Base-by-base conservation (phyloP, 2,329 filamentous ascomycete species). In the Erysiphe neolycopersici region DNA sequence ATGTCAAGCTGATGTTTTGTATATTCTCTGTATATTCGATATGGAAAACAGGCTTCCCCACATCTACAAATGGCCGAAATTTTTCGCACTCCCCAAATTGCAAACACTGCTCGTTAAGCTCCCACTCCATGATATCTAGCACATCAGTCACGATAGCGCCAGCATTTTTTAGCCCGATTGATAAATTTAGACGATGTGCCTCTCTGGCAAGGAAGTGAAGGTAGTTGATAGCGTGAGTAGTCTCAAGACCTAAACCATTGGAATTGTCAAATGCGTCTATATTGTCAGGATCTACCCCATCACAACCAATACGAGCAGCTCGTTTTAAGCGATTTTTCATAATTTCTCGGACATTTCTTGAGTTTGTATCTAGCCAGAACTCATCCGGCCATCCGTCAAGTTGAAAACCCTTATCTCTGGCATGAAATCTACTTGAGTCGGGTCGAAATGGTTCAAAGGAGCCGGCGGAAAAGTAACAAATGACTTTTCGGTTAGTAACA, bases 381-480 rank as follows among this genome's bases (percentile, higher is more conserved):
- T 83, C 78, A 37, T 68, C 69, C 0, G 62, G 62, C 76, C 78
- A 82, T 4, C 69, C 75, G 11, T 70, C 62, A 5, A 82, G 59
- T 5, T 58, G 57, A 3, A 64, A 63, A 17, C 76, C 77, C 37
- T 73, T 55, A 49, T 80, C 76, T 0, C 58, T 55, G 1, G 61
- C 48, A 8, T 60, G 53, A 53, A 80, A 81, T 5, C 67, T 51
- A 48, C 33, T 56, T 11, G 47, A 44, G 53, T 82, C 78, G 0
- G 64, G 58, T 3, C 77, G 65, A 61, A 66, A 71, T 43, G 71
- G 55, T 57, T 83, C 78, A 51, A 68, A 79, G 8, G 70, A 75
- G 1, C 78, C 78, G 0, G 74, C 76, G 43, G 71, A 76, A 60
- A 82, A 82, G 59, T 83, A 83, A 61, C 78, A 83, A 46, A 82